Percentiles rank a stretch among this genome's conserved stretches.
Evolutionary conservation across 2,329 filamentous ascomycete species (phyloP).

Genomic region (Calycina herbarum): DNA sequence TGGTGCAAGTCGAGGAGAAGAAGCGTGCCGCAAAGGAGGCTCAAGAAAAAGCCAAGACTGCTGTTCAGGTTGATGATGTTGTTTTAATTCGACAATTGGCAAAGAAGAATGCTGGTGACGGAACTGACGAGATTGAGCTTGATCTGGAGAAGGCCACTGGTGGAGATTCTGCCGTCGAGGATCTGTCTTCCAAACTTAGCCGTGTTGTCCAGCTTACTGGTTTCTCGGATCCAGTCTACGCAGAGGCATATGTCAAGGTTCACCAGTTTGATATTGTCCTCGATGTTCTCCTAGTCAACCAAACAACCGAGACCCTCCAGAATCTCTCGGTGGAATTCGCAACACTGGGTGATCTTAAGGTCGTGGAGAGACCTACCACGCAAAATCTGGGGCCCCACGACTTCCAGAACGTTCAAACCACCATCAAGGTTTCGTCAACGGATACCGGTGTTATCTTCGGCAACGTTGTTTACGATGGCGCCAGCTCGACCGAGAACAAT

Average conservation of each 20-base stretch:
- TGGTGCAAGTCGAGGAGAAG: conserved; percentile 97
- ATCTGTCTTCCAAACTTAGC: conserved; percentile 90
- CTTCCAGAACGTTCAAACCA: conserved; percentile 97
- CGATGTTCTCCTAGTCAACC: conserved; percentile 94
- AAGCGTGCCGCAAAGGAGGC: conserved; percentile 96
- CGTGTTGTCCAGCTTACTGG: conserved; percentile 95
- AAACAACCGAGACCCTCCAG: conserved; percentile 93
- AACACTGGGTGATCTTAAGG: conserved; percentile 96
- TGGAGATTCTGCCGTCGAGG: conserved; percentile 80
- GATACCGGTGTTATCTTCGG: conserved; percentile 99
- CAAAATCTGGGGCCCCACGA: conserved; percentile 95
- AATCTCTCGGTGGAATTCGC: conserved; percentile 98
- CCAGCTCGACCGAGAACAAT: conserved; percentile 88
- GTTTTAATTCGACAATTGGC: conserved; percentile 89
- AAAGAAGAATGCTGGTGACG: conserved; percentile 84
- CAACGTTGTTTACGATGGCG: conserved; percentile 95
- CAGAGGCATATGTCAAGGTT: conserved; percentile 98
- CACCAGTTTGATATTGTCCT: conserved; percentile 98
- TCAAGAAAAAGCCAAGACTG: conserved; percentile 86
- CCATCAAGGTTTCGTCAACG: conserved; percentile 97
- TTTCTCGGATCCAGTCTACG: conserved; percentile 97
- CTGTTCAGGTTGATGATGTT: conserved; percentile 93
- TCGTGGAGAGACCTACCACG: conserved; percentile 93
- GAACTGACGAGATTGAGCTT: conserved; percentile 79
- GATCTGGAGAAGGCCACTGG: conserved; percentile 94